Conservation (phyloP, 2,329 filamentous ascomycete species). For the Macroventuria anomochaeta region DNA sequence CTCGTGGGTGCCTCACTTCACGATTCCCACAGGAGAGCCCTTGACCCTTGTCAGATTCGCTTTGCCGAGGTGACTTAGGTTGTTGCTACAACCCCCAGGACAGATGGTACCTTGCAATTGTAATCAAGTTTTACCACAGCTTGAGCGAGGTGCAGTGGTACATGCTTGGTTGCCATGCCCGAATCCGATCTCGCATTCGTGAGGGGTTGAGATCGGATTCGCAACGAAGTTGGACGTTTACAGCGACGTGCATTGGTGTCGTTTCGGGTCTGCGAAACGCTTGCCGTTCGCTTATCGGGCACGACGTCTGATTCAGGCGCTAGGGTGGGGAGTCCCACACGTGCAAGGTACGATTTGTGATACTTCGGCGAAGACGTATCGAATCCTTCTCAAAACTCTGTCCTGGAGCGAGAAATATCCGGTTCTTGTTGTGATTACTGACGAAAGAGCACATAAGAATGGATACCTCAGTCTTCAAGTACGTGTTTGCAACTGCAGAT, state of each 20-base stretch:
- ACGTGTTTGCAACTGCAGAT: no score
- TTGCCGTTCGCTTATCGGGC: conserved; percentile 17
- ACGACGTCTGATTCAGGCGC: neutral
- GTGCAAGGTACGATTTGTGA: neutral
- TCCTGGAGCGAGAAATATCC: neutral
- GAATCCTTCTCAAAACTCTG: neutral
- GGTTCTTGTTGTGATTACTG: neutral
- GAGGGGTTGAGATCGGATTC: neutral
- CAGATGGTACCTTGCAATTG: neutral
- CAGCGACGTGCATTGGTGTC: conserved; percentile 16
- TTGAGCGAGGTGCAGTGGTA: neutral
- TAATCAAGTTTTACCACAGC: no score
- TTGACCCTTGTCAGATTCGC: neutral
- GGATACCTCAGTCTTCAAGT: no score
- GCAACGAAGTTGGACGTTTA: conserved; percentile 3
- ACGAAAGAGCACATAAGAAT: neutral
- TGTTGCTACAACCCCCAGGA: neutral
- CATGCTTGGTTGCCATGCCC: neutral
- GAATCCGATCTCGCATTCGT: neutral
- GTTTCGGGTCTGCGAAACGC: conserved; percentile 14
- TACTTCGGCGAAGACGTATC: neutral
- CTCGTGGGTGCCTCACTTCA: neutral
- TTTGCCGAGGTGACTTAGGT: neutral
- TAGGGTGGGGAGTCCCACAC: neutral
- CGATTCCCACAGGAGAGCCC: neutral